Percentiles rank a stretch among this genome's conserved stretches.
phyloP scores from a whole-genome alignment of 495 filamentous ascomycete species.

The Aeminium ludgeri region DNA sequence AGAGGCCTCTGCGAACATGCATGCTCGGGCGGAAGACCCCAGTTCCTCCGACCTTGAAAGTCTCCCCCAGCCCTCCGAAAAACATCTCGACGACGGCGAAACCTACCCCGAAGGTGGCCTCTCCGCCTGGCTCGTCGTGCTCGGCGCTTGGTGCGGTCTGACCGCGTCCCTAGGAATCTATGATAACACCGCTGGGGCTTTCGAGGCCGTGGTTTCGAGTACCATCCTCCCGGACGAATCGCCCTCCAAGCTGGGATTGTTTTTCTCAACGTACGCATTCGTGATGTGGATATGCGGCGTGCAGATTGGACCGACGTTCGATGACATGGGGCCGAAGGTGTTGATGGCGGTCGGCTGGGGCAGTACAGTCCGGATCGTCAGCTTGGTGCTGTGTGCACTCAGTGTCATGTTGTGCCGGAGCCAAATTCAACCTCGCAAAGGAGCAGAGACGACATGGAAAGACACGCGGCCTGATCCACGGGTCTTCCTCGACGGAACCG shows the following conservation, averaged over 20 bases:
- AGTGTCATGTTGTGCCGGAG: slow-evolving; percentile 39
- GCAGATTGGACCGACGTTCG: slow-evolving; percentile 52
- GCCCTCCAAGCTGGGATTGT: slow-evolving; percentile 45
- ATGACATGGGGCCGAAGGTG: slow-evolving; percentile 38
- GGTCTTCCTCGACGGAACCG: slow-evolving; percentile 1
- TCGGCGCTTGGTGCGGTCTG: slow-evolving; percentile 45
- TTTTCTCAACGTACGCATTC: slow-evolving; percentile 44
- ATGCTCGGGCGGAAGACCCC: no score
- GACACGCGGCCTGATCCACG: neutral
- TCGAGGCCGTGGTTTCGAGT: slow-evolving; percentile 44
- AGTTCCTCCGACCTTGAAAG: no score
- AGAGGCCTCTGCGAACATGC: no score
- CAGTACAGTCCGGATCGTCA: slow-evolving; percentile 41
- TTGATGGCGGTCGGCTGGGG: slow-evolving; percentile 37
- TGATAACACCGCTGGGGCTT: slow-evolving; percentile 42
- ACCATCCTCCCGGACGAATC: slow-evolving; percentile 40
- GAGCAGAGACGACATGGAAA: neutral
- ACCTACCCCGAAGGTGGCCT: slow-evolving; percentile 34
- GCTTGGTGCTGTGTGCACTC: slow-evolving; percentile 37
- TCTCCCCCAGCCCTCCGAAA: no score
- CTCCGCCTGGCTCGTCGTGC: slow-evolving; percentile 43
- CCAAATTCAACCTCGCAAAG: slow-evolving; percentile 21
- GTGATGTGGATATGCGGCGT: slow-evolving; percentile 47
- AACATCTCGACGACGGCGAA: neutral
- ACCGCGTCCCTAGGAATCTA: slow-evolving; percentile 45